Evolutionary conservation across 768 basidiomycete species (phyloP), one percentile per base, ranked within the genome.

Genomic region (Panaeolus papilionaceus): DNA sequence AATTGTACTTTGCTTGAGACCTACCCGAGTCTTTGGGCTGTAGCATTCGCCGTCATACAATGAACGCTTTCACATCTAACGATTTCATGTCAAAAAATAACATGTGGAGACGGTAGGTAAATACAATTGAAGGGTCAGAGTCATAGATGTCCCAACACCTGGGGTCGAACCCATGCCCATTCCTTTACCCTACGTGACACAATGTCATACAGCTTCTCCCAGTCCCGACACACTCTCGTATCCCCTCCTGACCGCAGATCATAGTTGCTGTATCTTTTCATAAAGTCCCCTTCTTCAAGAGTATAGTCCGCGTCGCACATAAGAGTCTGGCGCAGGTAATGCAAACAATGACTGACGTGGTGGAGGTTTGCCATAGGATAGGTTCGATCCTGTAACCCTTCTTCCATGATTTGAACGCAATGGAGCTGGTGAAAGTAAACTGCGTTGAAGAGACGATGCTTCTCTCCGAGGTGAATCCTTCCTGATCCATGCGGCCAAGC

Each of bases 271-370:
- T 58, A 23, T 10, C 67, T 68, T 62, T 64, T 63, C 73, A 75
- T 71, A 63, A 79, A 80, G 64, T 80, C 79, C 0, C 78, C 79
- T 28, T 72, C 66, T 64, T 81, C 81, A 14, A 82, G 64, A 1
- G 72, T 74, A 38, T 75, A 72, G 18, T 75, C 71, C 14, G 79
- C 77, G 8, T 72, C 73, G 64, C 80, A 82, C 38, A 82, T 66
- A 9, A 81, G 62, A 0, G 76, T 77, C 49, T 81, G 79, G 3
- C 79, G 71, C 7, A 81, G 69, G 67, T 80, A 81, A 44, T 77
- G 73, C 2, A 81, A 61, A 62, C 81, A 82, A 63, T 82, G 81
- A 0, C 74, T 68, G 3, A 76, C 49, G 45, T 80, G 79, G 14
- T 67, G 64, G 3, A 64, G 44, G 5, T 62, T 69, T 3, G 74